Percentiles rank a stretch among this genome's conserved stretches.
Evolutionary conservation across 2,329 filamentous ascomycete species (phyloP).

Genomic region (Lecanoromycetidae sp.): DNA sequence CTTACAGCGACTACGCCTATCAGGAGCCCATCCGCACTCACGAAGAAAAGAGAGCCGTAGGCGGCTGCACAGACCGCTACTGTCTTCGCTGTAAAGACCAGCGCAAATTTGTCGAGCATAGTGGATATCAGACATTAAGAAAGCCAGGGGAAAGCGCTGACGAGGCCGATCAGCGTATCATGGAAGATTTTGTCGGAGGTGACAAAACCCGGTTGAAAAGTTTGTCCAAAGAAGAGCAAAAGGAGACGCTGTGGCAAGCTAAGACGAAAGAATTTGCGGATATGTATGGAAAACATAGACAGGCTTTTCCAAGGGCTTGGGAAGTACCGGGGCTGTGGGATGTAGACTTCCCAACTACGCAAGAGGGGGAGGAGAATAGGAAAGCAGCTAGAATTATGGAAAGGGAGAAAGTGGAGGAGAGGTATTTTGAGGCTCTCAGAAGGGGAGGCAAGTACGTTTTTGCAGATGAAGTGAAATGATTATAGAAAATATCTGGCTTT

Average conservation of each 20-base stretch:
- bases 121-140: constrained; percentile 22
- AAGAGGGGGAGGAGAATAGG: constrained; percentile 58
- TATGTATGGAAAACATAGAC: constrained; percentile 62
- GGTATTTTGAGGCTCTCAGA: constrained; percentile 71
- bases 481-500: no score
- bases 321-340: constrained; percentile 87
- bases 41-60: constrained; percentile 55
- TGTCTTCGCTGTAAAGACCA: constrained; percentile 63
- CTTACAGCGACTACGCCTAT: constrained; percentile 61
- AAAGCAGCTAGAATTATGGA: constrained; percentile 53
- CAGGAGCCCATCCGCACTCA: constrained; percentile 61
- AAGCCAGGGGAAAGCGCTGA: neutral
- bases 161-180: constrained; percentile 22
- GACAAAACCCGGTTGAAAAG: constrained; percentile 27
- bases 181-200: constrained; percentile 45
- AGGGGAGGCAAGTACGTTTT: constrained; percentile 68
- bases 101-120: constrained; percentile 46
- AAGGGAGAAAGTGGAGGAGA: constrained; percentile 53
- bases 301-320: constrained; percentile 55
- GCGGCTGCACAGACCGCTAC: constrained; percentile 59
- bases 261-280: constrained; percentile 62
- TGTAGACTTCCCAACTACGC: constrained; percentile 76
- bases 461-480: constrained; percentile 49
- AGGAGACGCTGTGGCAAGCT: constrained; percentile 61
- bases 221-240: constrained; percentile 50